phyloP scores from a whole-genome alignment of 75 land plant species.

The Larix kaempferi region DNA sequence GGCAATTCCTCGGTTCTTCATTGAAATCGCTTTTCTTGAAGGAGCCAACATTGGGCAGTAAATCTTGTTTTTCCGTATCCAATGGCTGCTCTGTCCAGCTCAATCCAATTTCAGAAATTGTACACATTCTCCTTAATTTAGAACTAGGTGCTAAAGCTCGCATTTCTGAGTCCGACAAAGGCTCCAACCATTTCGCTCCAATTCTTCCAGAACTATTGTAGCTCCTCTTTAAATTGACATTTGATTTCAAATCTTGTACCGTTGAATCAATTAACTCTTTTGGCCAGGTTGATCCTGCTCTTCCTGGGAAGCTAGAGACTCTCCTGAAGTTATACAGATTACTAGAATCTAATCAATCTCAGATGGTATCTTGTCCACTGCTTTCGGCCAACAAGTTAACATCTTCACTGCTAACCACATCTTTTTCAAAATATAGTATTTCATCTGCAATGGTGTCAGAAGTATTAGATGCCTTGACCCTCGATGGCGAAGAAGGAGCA shows the following conservation, averaged over 20 bases:
- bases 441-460: conserved; percentile 43
- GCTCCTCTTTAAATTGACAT: conserved; percentile 34
- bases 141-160: conserved; percentile 2
- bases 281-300: conserved; percentile 43
- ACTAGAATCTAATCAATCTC: conserved; percentile 2
- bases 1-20: conserved; percentile 12
- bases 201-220: conserved; percentile 36
- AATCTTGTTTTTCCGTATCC: conserved; percentile 29
- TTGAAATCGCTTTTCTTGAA: conserved; percentile 25
- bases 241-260: conserved; percentile 16
- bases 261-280: conserved; percentile 39
- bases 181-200: conserved; percentile 18
- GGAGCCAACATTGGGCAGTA: conserved; percentile 31
- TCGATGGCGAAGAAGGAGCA: conserved; percentile 77
- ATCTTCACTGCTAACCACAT: conserved; percentile 44
- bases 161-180: conserved; percentile 12
- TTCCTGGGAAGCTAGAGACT: conserved; percentile 24
- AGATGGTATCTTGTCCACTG: conserved; percentile 4
- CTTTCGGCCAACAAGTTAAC: conserved; percentile 36
- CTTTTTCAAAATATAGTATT: conserved; percentile 21
- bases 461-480: conserved; percentile 52
- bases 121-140: conserved; percentile 35
- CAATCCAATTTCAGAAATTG: conserved; percentile 54
- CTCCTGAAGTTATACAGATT: conserved; percentile 11
- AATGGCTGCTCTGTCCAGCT: conserved; percentile 72